phyloP scores from a whole-genome alignment of 331 rosid species.

The Phaseolus coccineus region DNA sequence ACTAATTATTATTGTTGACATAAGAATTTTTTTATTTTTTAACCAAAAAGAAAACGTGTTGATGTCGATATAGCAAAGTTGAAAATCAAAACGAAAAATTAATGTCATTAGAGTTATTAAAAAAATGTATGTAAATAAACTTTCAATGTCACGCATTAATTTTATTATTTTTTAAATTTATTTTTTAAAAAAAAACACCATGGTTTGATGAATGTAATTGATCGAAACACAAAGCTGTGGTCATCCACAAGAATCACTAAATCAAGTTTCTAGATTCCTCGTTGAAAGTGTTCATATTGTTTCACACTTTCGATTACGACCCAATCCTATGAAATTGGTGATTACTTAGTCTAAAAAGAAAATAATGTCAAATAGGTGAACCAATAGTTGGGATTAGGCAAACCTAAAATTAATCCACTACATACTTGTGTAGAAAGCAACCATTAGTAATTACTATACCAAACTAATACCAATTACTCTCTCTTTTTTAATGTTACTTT shows the following conservation, averaged over 20 bases:
- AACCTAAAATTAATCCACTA: conserved; percentile 6
- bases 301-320: conserved; percentile 11
- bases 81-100: too few species aligned
- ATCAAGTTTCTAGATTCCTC: neutral
- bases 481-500: neutral
- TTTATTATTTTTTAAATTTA: too few species aligned
- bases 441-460: neutral
- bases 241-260: neutral
- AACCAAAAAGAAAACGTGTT: too few species aligned
- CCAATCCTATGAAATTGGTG: conserved; percentile 1
- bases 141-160: too few species aligned
- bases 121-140: too few species aligned
- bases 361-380: conserved; percentile 36
- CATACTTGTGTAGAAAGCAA: conserved; percentile 18
- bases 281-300: conserved; percentile 23
- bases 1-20: neutral
- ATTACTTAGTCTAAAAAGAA: conserved; percentile 1
- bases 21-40: too few species aligned
- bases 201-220: too few species aligned
- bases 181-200: too few species aligned
- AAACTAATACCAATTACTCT: neutral
- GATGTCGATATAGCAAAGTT: too few species aligned
- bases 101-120: too few species aligned
- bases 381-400: conserved; percentile 5
- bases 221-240: too few species aligned